phyloP scores from a whole-genome alignment of 495 filamentous ascomycete genomes.

The Chaetomium fimeti region DNA sequence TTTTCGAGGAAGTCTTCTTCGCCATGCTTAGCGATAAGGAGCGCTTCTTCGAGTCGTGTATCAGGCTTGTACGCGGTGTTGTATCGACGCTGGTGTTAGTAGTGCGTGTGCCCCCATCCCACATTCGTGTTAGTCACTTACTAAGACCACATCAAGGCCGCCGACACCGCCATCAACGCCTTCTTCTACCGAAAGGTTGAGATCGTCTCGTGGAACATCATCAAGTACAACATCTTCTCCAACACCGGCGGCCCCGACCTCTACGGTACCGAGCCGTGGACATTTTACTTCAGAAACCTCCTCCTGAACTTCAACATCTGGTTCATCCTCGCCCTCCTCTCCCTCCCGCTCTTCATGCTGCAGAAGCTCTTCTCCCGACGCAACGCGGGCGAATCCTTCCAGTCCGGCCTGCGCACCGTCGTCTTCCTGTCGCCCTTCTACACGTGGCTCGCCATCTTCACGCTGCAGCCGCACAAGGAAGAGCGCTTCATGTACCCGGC shows the following conservation, averaged over 20 bases:
- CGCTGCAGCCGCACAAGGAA: slow-evolving; percentile 92
- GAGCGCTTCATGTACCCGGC: slow-evolving; percentile 98
- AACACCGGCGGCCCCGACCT: slow-evolving; percentile 81
- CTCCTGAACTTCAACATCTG: slow-evolving; percentile 93
- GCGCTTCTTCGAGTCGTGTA: slow-evolving; percentile 53
- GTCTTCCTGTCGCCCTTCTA: slow-evolving; percentile 83
- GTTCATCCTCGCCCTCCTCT: slow-evolving; percentile 78
- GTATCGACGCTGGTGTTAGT: slow-evolving; percentile 64
- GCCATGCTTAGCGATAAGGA: slow-evolving; percentile 57
- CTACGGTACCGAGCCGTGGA: slow-evolving; percentile 96
- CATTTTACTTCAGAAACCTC: slow-evolving; percentile 92
- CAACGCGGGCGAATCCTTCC: slow-evolving; percentile 39
- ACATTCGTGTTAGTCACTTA: slow-evolving; percentile 21
- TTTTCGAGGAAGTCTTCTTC: slow-evolving; percentile 72
- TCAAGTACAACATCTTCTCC: slow-evolving; percentile 92
- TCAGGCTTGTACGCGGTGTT: slow-evolving; percentile 63
- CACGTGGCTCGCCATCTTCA: slow-evolving; percentile 91
- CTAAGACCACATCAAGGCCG: slow-evolving; percentile 30
- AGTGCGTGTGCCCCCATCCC: slow-evolving; percentile 53
- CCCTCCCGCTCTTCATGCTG: slow-evolving; percentile 59
- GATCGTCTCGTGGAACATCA: slow-evolving; percentile 85
- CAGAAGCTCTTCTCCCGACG: slow-evolving; percentile 49
- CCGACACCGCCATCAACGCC: slow-evolving; percentile 66
- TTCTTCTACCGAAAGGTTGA: slow-evolving; percentile 79
- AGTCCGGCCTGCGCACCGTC: slow-evolving; percentile 63